Conservation (phyloP, 768 basidiomycete genomes). For the Leccinum rimulosum region DNA sequence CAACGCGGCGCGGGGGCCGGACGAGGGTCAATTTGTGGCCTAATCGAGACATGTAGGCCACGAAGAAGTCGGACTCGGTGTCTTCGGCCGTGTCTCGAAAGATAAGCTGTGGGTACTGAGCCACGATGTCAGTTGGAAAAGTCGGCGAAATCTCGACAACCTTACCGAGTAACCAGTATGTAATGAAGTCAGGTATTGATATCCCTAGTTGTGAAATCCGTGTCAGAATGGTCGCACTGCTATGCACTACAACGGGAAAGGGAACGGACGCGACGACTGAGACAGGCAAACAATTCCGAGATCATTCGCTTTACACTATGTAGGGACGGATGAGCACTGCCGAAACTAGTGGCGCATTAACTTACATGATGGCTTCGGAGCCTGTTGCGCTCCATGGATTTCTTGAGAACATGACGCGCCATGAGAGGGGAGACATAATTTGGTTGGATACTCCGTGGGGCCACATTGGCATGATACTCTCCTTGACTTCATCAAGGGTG, state of each 20-base stretch:
- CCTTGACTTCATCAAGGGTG: conserved; percentile 58
- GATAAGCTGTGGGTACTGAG: conserved; percentile 61
- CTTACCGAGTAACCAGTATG: conserved; percentile 54
- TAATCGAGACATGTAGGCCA: conserved; percentile 59
- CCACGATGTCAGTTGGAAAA: conserved; percentile 12
- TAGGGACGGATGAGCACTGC: conserved; percentile 20
- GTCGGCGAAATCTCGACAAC: conserved; percentile 11
- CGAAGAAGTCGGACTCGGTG: conserved; percentile 54
- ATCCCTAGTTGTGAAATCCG: conserved; percentile 49
- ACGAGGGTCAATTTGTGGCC: conserved; percentile 53
- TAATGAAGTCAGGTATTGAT: conserved; percentile 62
- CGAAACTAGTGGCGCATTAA: background rate
- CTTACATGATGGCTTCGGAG: conserved; percentile 50
- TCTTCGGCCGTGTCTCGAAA: conserved; percentile 57
- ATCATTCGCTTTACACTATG: conserved; percentile 60
- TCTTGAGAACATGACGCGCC: conserved; percentile 62
- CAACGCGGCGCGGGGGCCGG: conserved; percentile 39
- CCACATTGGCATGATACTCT: conserved; percentile 62
- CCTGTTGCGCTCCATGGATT: conserved; percentile 68
- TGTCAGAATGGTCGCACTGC: conserved; percentile 1
- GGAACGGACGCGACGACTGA: conserved; percentile 53
- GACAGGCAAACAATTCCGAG: conserved; percentile 54
- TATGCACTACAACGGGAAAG: conserved; percentile 4
- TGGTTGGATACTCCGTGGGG: conserved; percentile 53
- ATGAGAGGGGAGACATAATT: conserved; percentile 41